Conservation (phyloP, 2,329 filamentous ascomycete species). For the Trichoderma oligosporum region DNA sequence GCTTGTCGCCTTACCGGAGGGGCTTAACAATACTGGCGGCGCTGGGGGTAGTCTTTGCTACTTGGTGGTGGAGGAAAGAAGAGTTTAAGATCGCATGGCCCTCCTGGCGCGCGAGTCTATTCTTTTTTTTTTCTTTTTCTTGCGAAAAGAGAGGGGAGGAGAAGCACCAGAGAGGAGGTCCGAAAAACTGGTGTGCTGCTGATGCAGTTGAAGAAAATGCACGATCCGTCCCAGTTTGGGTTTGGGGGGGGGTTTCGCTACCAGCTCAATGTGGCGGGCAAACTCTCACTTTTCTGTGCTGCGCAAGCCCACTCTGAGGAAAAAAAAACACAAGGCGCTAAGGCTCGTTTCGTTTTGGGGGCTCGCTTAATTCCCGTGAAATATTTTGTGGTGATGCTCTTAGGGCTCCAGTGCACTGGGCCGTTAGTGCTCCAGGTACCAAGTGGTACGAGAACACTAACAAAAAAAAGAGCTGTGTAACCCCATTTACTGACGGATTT, state of each 20-base stretch:
- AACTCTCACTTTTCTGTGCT: conserved; percentile 9
- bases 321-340: conserved; percentile 21
- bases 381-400: conserved; percentile 28
- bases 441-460: neutral
- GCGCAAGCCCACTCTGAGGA: conserved; percentile 21
- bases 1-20: conserved; percentile 48
- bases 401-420: conserved; percentile 25
- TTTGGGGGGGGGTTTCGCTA: conserved; percentile 1
- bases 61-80: conserved; percentile 29
- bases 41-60: conserved; percentile 30
- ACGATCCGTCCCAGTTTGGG: conserved; percentile 17
- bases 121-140: conserved; percentile 4
- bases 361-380: conserved; percentile 21
- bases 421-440: conserved; percentile 20
- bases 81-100: conserved; percentile 40
- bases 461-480: neutral
- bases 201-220: conserved; percentile 24
- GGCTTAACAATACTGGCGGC: conserved; percentile 36
- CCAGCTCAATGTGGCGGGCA: conserved; percentile 12
- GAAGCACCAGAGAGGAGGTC: conserved; percentile 11
- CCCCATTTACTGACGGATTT: neutral
- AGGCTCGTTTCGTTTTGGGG: conserved; percentile 1
- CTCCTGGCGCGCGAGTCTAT: conserved; percentile 24
- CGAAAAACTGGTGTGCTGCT: conserved; percentile 19
- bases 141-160: conserved; percentile 7